A percentile compares a stretch with the other conserved stretches of the same genome.
phyloP scores from a whole-genome alignment of 2,329 filamentous ascomycete species.

The Ceratocystis harringtonii region DNA sequence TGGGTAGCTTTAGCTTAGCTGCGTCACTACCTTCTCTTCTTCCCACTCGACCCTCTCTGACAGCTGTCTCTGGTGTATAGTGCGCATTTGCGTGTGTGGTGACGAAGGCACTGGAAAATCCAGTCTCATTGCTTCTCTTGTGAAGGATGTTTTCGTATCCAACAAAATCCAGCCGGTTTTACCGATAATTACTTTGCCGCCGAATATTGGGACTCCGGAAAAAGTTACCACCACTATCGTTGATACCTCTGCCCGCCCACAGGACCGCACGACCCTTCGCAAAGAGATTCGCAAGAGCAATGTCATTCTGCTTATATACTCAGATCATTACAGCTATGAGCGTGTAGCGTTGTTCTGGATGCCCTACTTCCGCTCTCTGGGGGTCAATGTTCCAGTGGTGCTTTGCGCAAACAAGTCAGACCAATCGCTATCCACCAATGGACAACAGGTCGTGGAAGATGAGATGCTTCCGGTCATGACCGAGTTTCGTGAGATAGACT shows the following conservation, averaged over 20 bases:
- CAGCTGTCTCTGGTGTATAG: constrained; percentile 28
- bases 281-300: constrained; percentile 95
- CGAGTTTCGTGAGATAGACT: constrained; percentile 97
- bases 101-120: constrained; percentile 94
- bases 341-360: constrained; percentile 95
- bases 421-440: constrained; percentile 55
- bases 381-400: constrained; percentile 96
- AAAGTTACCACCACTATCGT: constrained; percentile 96
- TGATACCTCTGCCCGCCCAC: constrained; percentile 88
- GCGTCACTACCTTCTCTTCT: neutral
- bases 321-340: constrained; percentile 98
- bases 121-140: constrained; percentile 82
- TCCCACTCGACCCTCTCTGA: constrained; percentile 16
- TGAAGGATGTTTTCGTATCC: constrained; percentile 92
- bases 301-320: constrained; percentile 91
- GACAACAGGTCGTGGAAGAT: constrained; percentile 77
- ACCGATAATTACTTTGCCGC: constrained; percentile 87
- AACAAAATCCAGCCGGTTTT: constrained; percentile 91
- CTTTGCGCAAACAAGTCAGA: constrained; percentile 98
- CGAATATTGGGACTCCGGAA: constrained; percentile 81
- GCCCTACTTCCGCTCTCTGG: constrained; percentile 90
- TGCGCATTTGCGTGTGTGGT: constrained; percentile 90
- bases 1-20: neutral
- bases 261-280: constrained; percentile 76
- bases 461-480: constrained; percentile 98